Conservation (phyloP, 495 filamentous ascomycete genomes). For the Lichenothelia convexa region DNA sequence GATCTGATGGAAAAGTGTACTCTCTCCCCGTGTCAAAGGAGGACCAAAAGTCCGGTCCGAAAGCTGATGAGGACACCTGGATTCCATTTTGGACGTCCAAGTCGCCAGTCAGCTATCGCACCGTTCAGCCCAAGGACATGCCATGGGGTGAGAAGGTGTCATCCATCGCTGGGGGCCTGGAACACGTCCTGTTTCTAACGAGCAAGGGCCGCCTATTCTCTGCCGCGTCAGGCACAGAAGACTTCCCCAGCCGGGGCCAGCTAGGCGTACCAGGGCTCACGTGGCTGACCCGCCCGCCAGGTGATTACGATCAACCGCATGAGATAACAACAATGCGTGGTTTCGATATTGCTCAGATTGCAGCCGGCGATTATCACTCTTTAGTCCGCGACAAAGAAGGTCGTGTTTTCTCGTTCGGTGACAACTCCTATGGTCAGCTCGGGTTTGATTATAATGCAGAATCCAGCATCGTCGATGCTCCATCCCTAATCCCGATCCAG, state of each 20-base stretch:
- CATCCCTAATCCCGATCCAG: conserved; percentile 45
- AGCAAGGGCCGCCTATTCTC: conserved; percentile 72
- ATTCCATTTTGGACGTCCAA: conserved; percentile 47
- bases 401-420: conserved; percentile 70
- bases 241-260: conserved; percentile 69
- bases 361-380: conserved; percentile 76
- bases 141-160: conserved; percentile 57
- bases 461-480: conserved; percentile 43
- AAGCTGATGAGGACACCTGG: conserved; percentile 48
- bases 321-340: conserved; percentile 49
- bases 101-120: conserved; percentile 50
- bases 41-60: conserved; percentile 47
- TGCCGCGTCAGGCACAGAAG: conserved; percentile 54
- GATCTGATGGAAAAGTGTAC: conserved; percentile 63
- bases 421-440: conserved; percentile 75
- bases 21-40: conserved; percentile 59
- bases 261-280: conserved; percentile 68
- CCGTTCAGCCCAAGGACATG: conserved; percentile 45
- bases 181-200: conserved; percentile 78
- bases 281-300: conserved; percentile 59
- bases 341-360: conserved; percentile 49
- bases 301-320: conserved; percentile 62
- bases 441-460: conserved; percentile 51
- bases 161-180: conserved; percentile 54
- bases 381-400: conserved; percentile 57